Evolutionary conservation across 179 eudicot genomes (phyloP), one percentile per base, ranked within the genome.

Genomic region (Beta macrorhiza): DNA sequence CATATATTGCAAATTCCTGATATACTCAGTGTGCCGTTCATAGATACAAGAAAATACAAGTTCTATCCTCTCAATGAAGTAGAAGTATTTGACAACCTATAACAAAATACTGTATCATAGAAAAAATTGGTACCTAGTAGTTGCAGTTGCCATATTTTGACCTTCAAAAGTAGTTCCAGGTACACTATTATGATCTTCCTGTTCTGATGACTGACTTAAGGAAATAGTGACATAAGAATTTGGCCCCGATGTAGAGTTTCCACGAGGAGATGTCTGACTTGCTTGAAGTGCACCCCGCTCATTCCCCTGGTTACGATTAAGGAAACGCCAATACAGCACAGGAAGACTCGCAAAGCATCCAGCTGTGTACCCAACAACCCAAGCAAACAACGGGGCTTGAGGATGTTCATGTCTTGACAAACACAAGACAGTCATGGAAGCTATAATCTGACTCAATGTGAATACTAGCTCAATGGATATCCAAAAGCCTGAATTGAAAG

Each of bases 321-420:
- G 80, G 85, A 87, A 96, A 32, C 95, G 91, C 98, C 97, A 93
- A 72, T 90, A 94, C 20, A 93, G 83, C 68, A 90, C 80, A 56
- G 98, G 98, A 78, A 94, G 90, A 79, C 88, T 93, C 15, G 87
- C 90, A 32, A 83, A 76, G 83, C 97, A 94, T 32, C 97, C 98
- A 82, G 83, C 80, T 59, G 96, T 90, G 83, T 94, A 93, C 74
- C 94, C 97, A 83, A 91, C 89, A 78, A 93, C 84, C 97, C 97
- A 94, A 72, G 93, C 87, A 88, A 88, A 91, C 88, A 94, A 80
- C 16, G 97, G 98, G 65, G 93, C 90, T 81, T 86, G 91, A 56
- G 98, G 98, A 47, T 89, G 90, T 84, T 93, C 97, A 78, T 93
- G 77, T 78, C 84, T 83, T 45, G 98, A 90, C 37, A 91, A 25